These are phyloP conservation scores for Yueomyces sinensis DNA, from an alignment of 805 yeast species.

Conservation along the genomic window DNA sequence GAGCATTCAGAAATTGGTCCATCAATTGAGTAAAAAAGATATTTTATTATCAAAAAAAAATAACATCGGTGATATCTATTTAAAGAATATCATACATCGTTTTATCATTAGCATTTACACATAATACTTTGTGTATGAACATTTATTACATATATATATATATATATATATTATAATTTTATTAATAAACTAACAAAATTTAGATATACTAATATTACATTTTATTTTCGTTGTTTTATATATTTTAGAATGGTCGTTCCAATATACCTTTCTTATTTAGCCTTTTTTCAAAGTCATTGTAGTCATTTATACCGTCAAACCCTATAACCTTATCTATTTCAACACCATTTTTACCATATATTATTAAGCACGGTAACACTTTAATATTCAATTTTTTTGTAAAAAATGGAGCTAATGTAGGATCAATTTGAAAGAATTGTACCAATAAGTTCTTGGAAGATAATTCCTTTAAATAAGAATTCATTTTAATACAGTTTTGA, in stretches of 20 bases:
- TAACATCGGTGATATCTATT: too few relatives aligned
- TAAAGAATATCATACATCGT: too few relatives aligned
- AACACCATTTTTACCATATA: conserved; percentile 45
- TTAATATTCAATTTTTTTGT: conserved; percentile 49
- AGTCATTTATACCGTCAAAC: conserved; percentile 44
- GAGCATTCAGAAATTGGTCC: too few relatives aligned
- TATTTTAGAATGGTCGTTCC: too few relatives aligned
- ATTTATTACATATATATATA: too few relatives aligned
- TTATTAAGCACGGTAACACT: conserved; percentile 57
- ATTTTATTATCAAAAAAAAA: too few relatives aligned
- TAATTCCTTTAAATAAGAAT: conserved; percentile 29
- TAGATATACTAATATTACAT: background rate
- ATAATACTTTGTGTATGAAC: too few relatives aligned
- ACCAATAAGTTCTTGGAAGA: conserved; percentile 48
- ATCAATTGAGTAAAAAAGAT: too few relatives aligned
- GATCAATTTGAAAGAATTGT: conserved; percentile 41
- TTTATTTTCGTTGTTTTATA: too few relatives aligned
- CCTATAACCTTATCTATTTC: conserved; percentile 56
- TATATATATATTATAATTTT: too few relatives aligned
- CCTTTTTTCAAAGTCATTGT: conserved; percentile 34
- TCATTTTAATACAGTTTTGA: conserved; percentile 47
- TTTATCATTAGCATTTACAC: too few relatives aligned
- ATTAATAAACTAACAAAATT: background rate
- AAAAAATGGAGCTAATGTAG: conserved; percentile 58
- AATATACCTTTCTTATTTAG: conserved; percentile 6